Evolutionary conservation across 1,284 basidiomycete genomes (phyloP), one percentile per base, ranked within the genome.

Genomic region (Fomitiporia mediterranea): DNA sequence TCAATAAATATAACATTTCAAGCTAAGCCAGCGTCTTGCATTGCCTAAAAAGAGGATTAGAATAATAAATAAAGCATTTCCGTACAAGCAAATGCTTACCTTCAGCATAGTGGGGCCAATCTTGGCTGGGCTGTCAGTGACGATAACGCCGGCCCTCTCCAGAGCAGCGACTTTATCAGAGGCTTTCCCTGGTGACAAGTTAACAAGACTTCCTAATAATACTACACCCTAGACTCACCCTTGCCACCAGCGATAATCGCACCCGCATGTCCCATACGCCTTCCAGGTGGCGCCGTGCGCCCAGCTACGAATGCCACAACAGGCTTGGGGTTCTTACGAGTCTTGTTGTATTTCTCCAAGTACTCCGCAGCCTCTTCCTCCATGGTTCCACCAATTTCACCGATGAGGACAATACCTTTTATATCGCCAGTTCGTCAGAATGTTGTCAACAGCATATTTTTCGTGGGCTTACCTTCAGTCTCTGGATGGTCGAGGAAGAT

Each of bases 301-400:
- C 94, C 97, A 59, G 97, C 97, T 67, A 99, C 98, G 74, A 99
- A 99, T 53, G 90, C 91, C 57, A 99, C 94, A 42, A 99, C 94
- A 54, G 97, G 97, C 74, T 99, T 99, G 62, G 92, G 92, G 66
- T 89, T 80, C 60, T 76, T 74, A 42, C 90, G 82, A 42, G 89
- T 92, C 74, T 92, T 90, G 82, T 99, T 99, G 80, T 93, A 89
- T 72, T 84, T 79, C 70, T 91, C 88, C 56, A 99, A 79, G 74
- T 95, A 97, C 67, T 95, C 97, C 3, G 97, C 97, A 15, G 97
- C 97, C 64, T 99, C 96, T 72, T 99, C 97, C 75, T 99, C 97
- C 95, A 98, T 99, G 17, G 90, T 89, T 27, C 97, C 97, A 65
- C 97, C 97, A 67, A 99, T 99, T 74, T 99, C 97, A 64, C 97